These are phyloP conservation scores for Galium porrigens DNA, from an alignment of 305 asterid genomes.

Conservation along the genomic window DNA sequence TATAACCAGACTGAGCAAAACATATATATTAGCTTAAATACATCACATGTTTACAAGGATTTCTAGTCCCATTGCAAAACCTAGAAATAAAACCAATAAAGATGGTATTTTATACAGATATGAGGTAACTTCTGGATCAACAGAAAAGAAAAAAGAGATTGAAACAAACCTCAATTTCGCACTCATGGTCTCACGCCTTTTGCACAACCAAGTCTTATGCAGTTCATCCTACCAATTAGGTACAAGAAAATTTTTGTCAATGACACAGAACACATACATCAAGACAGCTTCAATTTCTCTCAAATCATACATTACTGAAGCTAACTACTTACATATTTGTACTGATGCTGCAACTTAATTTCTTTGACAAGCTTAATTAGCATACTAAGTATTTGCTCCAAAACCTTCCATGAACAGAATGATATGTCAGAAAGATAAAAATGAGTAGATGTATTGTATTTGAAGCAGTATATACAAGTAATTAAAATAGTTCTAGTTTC, in stretches of 20 bases:
- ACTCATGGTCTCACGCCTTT: slow-evolving; percentile 93
- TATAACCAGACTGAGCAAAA: not conserved
- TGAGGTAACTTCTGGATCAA: not conserved
- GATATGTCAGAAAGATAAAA: slow-evolving; percentile 14
- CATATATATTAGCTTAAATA: not conserved
- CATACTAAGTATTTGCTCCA: slow-evolving; percentile 94
- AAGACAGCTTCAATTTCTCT: not conserved
- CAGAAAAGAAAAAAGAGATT: slow-evolving; percentile 8
- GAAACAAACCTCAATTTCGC: slow-evolving; percentile 74
- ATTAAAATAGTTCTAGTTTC: slow-evolving; percentile 12
- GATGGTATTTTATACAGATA: not conserved
- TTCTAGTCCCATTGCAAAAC: not conserved
- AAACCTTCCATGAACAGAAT: slow-evolving; percentile 39
- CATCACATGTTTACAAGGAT: not conserved
- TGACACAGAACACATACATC: not conserved
- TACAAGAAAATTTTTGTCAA: slow-evolving; percentile 2
- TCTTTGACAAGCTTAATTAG: slow-evolving; percentile 94
- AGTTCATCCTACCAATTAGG: slow-evolving; percentile 58
- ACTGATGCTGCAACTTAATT: slow-evolving; percentile 77
- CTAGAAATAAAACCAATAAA: not conserved
- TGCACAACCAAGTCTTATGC: slow-evolving; percentile 87
- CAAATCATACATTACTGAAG: not conserved
- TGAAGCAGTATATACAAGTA: slow-evolving; percentile 10
- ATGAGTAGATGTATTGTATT: not conserved
- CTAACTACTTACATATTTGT: slow-evolving; percentile 56